Conservation (phyloP, 2,329 filamentous ascomycete species). For the Diaporthe humulicola region DNA sequence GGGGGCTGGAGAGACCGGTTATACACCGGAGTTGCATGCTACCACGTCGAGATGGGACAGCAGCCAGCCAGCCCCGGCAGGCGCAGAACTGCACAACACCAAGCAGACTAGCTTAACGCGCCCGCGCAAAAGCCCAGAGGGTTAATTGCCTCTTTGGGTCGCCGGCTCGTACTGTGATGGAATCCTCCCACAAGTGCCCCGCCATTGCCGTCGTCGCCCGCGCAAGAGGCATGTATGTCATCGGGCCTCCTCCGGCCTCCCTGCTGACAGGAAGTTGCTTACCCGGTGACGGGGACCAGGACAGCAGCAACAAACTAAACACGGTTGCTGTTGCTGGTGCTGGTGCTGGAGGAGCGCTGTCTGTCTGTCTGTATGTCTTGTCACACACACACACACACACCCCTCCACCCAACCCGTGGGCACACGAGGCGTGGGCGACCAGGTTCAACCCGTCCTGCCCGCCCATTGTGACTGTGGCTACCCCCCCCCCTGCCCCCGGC, state of each 20-base stretch:
- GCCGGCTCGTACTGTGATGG: slow-evolving; percentile 21
- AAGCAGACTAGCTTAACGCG: neutral
- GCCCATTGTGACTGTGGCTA: slow-evolving; percentile 17
- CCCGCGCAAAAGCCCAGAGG: neutral
- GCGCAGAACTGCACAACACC: neutral
- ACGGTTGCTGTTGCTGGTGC: neutral
- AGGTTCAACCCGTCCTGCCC: neutral
- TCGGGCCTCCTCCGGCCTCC: neutral
- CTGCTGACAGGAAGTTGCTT: slow-evolving; percentile 23
- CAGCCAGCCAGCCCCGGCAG: neutral
- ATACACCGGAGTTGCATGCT: neutral
- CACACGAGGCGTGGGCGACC: neutral
- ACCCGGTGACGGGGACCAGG: neutral
- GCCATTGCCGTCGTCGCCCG: neutral
- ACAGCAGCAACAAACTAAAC: neutral
- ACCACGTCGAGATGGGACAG: too few relatives aligned
- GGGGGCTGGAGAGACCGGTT: slow-evolving; percentile 1
- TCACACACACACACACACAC: neutral
- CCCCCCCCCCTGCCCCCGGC: neutral
- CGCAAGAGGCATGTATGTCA: neutral
- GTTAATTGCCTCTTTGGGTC: slow-evolving; percentile 28
- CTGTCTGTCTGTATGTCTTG: too few relatives aligned
- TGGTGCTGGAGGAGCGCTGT: too few relatives aligned
- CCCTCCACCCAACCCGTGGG: neutral
- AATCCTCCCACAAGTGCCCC: neutral